These are phyloP conservation scores for Sicyos edulis DNA, from an alignment of 306 rosid genomes.

Conservation along the genomic window DNA sequence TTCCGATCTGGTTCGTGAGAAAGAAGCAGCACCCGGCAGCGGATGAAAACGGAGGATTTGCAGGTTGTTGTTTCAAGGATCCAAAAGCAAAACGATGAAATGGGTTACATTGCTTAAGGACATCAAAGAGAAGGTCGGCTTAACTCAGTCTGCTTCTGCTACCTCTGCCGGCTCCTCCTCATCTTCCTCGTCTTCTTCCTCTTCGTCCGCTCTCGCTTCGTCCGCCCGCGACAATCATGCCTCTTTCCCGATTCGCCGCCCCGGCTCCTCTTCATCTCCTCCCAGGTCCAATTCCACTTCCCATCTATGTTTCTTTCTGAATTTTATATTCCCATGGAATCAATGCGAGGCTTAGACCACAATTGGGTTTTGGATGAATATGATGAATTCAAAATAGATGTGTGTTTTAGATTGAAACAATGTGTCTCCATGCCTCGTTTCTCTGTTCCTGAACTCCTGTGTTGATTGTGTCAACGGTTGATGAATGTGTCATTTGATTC, in stretches of 20 bases:
- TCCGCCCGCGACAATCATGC: conserved; percentile 47
- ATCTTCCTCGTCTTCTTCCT: conserved; percentile 31
- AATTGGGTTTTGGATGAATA: conserved; percentile 7
- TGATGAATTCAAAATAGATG: not conserved
- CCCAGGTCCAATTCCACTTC: conserved; percentile 46
- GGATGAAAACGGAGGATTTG: conserved; percentile 59
- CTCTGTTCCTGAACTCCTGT: not conserved
- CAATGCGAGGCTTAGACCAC: too few relatives aligned
- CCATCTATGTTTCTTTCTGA: not conserved
- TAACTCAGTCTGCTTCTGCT: conserved; percentile 56
- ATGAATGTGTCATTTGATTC: conserved; percentile 3
- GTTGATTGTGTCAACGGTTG: not conserved
- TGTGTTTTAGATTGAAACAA: not conserved
- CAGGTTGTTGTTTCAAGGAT: conserved; percentile 51
- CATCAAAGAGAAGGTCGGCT: conserved; percentile 97
- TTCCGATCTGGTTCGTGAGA: conserved; percentile 59
- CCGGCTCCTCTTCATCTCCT: conserved; percentile 47
- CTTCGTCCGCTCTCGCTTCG: conserved; percentile 26
- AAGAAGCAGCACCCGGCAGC: conserved; percentile 26
- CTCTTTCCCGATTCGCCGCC: conserved; percentile 42
- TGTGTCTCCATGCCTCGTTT: not conserved
- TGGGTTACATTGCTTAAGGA: conserved; percentile 98
- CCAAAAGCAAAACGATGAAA: conserved; percentile 80
- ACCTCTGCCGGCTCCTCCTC: conserved; percentile 31
- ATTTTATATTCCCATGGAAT: not conserved